These are phyloP conservation scores for Rostrohypoxylon terebratum DNA, from an alignment of 495 filamentous ascomycete species.

Conservation along the genomic window DNA sequence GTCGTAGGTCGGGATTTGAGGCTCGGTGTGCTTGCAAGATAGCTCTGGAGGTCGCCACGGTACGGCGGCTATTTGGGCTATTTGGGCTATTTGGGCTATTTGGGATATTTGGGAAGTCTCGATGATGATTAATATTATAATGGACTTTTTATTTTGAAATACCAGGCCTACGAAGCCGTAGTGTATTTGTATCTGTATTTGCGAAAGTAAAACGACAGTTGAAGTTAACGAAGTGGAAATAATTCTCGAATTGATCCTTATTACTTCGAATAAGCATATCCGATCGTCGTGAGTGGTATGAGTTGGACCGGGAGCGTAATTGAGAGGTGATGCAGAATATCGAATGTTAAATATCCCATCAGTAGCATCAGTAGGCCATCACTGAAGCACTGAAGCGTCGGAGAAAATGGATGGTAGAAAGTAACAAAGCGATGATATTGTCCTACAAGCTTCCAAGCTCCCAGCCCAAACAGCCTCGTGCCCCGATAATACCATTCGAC, in stretches of 20 bases:
- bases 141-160: slow-evolving; percentile 16
- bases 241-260: slow-evolving; percentile 23
- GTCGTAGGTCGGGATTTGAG: neutral
- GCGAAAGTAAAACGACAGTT: neutral
- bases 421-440: slow-evolving; percentile 34
- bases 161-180: slow-evolving; percentile 5
- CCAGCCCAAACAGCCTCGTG: slow-evolving; percentile 33
- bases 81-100: no score
- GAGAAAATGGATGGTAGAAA: slow-evolving; percentile 9
- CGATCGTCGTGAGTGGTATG: slow-evolving; percentile 1
- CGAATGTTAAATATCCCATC: slow-evolving; percentile 25
- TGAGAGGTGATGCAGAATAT: slow-evolving; percentile 16
- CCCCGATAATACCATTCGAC: slow-evolving; percentile 39
- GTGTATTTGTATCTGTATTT: neutral
- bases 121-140: slow-evolving; percentile 26
- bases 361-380: slow-evolving; percentile 24
- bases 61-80: neutral
- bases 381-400: no score
- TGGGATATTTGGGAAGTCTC: slow-evolving; percentile 11
- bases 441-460: slow-evolving; percentile 37
- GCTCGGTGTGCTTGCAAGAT: slow-evolving; percentile 15
- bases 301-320: slow-evolving; percentile 23
- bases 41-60: neutral
- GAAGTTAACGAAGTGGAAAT: slow-evolving; percentile 33
- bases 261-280: slow-evolving; percentile 41